phyloP scores from a whole-genome alignment of 2,329 filamentous ascomycete genomes.

The Gaeumannomyces tritici region DNA sequence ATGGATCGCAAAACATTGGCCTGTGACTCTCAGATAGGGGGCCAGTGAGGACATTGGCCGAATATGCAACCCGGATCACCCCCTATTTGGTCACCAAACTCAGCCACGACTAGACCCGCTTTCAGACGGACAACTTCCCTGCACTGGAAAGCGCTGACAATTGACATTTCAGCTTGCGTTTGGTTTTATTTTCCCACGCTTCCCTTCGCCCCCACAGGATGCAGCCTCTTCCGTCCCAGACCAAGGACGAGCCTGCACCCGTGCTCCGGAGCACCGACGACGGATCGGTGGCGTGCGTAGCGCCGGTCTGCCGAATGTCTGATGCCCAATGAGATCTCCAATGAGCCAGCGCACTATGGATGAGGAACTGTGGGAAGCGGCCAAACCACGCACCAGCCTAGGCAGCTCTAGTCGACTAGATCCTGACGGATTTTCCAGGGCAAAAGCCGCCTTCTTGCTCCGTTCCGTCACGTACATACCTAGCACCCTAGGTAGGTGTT shows the following conservation, averaged over 20 bases:
- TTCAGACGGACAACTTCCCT: not conserved
- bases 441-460: too few species aligned
- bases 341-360: not conserved
- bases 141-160: not conserved
- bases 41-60: too few species aligned
- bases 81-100: not conserved
- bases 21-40: too few species aligned
- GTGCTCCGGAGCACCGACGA: not conserved
- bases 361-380: not conserved
- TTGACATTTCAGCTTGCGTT: not conserved
- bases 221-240: not conserved
- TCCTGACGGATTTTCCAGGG: not conserved
- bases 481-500: too few species aligned
- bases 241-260: too few species aligned
- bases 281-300: not conserved
- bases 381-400: not conserved
- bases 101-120: not conserved
- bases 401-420: too few species aligned
- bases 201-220: not conserved
- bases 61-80: not conserved
- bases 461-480: too few species aligned
- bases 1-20: not conserved
- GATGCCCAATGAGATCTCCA: not conserved
- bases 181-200: not conserved
- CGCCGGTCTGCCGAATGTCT: too few species aligned